Base-by-base conservation (phyloP, 371 early-diverging fungal genomes). In the Nematocida sp. region DNA sequence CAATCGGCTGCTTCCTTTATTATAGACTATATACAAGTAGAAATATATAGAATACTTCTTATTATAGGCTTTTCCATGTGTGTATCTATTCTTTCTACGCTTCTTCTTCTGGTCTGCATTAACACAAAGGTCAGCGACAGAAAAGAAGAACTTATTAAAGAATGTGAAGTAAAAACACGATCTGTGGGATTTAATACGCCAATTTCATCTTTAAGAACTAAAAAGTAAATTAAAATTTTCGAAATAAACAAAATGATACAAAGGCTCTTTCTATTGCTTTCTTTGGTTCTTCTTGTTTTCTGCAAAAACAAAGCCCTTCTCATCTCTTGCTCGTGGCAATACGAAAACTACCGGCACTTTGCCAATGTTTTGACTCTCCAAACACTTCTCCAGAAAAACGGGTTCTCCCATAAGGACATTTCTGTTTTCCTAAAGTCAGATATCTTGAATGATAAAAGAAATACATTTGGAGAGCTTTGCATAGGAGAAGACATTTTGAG, bases 261-360 rank as follows among this genome's bases (percentile, higher is more conserved):
- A 57, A n/a, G 32, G 59, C 16, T 36, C 11, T 25, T 39, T 77
- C 18, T 77, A 4, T 38, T 54, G n/a, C 32, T 66, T n/a, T 32
- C 45, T n/a, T n/a, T n/a, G 0, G 18, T 53, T 5, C 42, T 18
- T 38, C 1, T 32, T 0, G 55, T 53, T 13, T 23, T 54, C 39
- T 66, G 67, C 39, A 49, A n/a, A 40, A 78, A 78, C 50, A 65
- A 57, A 32, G 78, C 69, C 9, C 45, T 78, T 36, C 65, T 78
- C 7, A 60, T 78, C 28, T 38, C 63, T 50, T 60, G 63, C 36
- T 78, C 78, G 18, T 56, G 48, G 47, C 63, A 64, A 47, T 78
- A 63, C 64, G 55, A 68, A 26, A 78, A 78, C 55, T 78, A 78
- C 42, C 23, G 78, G 38, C 78, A 78, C 56, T 48, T 51, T 42